Conservation (phyloP, 495 filamentous ascomycete species). For the Lasiosphaeria ovina region DNA sequence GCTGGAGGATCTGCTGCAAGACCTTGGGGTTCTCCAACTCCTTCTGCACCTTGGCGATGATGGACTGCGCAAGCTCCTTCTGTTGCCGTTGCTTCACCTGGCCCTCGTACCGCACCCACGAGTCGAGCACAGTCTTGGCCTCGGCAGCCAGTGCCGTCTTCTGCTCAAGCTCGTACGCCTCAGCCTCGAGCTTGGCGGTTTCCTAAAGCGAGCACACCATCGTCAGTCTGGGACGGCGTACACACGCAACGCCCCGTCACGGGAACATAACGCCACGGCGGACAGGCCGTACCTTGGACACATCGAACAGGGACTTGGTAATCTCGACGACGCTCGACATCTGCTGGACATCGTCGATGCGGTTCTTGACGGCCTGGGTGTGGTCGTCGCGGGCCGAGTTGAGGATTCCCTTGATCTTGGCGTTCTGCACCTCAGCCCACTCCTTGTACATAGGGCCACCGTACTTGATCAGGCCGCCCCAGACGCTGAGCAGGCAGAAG, state of each 20-base stretch:
- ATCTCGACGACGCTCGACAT: conserved; percentile 90
- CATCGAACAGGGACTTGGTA: conserved; percentile 94
- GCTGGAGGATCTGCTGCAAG: conserved; percentile 91
- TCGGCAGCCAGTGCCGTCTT: conserved; percentile 82
- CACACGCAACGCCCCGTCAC: no score
- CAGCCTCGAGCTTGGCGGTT: conserved; percentile 90
- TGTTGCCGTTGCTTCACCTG: conserved; percentile 99
- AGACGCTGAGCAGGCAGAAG: conserved; percentile 84
- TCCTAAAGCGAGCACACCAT: conserved; percentile 56
- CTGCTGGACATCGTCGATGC: conserved; percentile 91
- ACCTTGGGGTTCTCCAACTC: conserved; percentile 96
- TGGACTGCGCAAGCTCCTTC: conserved; percentile 83
- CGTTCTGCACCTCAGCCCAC: conserved; percentile 83
- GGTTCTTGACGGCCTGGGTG: conserved; percentile 86
- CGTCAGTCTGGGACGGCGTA: no score
- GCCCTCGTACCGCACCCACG: conserved; percentile 96
- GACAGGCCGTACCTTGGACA: conserved; percentile 74
- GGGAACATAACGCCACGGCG: no score
- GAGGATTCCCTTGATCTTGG: conserved; percentile 88
- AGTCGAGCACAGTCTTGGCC: conserved; percentile 93
- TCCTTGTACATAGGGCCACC: conserved; percentile 86
- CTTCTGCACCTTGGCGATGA: conserved; percentile 97
- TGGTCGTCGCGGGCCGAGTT: conserved; percentile 92
- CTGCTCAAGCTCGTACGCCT: conserved; percentile 97
- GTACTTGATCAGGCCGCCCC: conserved; percentile 84